Evolutionary conservation across 2,329 filamentous ascomycete species (phyloP), one percentile per base, ranked within the genome.

Genomic region (Claviceps arundinis): DNA sequence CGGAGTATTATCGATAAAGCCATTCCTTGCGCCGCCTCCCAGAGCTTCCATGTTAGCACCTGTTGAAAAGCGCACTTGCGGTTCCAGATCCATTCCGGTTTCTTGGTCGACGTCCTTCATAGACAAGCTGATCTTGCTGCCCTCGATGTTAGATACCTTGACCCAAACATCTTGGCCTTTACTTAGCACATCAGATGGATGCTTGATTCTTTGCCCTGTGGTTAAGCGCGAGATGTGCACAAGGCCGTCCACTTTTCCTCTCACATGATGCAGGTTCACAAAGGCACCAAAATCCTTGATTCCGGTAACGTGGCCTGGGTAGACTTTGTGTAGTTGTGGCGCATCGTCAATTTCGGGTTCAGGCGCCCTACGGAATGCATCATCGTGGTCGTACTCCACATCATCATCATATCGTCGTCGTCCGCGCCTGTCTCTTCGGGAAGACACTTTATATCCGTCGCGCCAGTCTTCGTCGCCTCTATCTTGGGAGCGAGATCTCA

Each of bases 31-130:
- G 22, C 75, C 70, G 4, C 84, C 84, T 52, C 90, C 86, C 5
- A 97, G 70, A 1, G 81, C 81, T 63, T 91, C 84, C 74, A 85
- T 86, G 61, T 98, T 98, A 11, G 93, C 93, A 7, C 93, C 93
- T 1, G 91, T 93, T 34, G 86, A 83, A 61, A 97, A 80, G 47
- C 85, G 77, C 54, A 79, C 78, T 56, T 90, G 82, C 0, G 90
- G 89, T 34, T 84, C 81, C 41, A 95, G 71, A 62, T 98, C 93
- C 62, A 81, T 78, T 5, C 93, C 93, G 3, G 87, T 90, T 34
- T 80, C 77, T 65, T 98, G 93, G 60, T 98, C 91, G 16, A 96
- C 90, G 56, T 96, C 91, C 63, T 95, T 95, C 90, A 98, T 96
- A 0, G 90, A 95, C 5, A 98, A 71, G 0, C 89, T 90, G 60